Evolutionary conservation across 108 stramenopile genomes (phyloP), one percentile per base, ranked within the genome.

Genomic region (Stephanodiscus minutulus): DNA sequence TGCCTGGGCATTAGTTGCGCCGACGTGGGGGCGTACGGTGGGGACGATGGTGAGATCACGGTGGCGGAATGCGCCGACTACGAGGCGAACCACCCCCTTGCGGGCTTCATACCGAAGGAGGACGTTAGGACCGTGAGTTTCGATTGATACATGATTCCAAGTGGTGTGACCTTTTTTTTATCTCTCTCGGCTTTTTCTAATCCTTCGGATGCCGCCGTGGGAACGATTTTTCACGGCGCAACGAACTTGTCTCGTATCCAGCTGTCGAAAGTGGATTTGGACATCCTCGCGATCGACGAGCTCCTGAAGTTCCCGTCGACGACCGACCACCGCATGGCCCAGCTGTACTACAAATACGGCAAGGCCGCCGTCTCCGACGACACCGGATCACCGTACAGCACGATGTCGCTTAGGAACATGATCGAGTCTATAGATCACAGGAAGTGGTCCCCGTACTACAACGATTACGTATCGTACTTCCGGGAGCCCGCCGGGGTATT

Each of bases 1-100:
- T 94, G 93, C 35, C 85, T 94, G 66, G 93, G 90, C 13, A 75
- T 94, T 36, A 79, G 79, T 2, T 94, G 93, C 66, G 61, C 66
- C 7, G 90, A 94, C 66, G 77, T 94, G 41, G 93, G 93, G 37
- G 61, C 78, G 41, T 82, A 83, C 43, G 56, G 57, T 8, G 37
- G 15, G 1, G 55, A 56, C 11, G 28, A 29, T 15, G 43, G 13
- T 15, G 46, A 17, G 5, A 66, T 43, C 33, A 35, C 36, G 43
- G 61, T 81, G 7, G 76, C 81, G 27, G 68, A 82, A 64, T 86
- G 86, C 58, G 73, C 66, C 25, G 73, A 67, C n/a, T 70, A 70
- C 36, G 68, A 64, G 37, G 3, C 17, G 29, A 56, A 55, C 27
- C 69, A 81, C 31, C 74, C 88, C 7, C 50, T 90, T 82, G 89